Conservation (phyloP, 2,329 filamentous ascomycete species). For the Neofusicoccum cordaticola region DNA sequence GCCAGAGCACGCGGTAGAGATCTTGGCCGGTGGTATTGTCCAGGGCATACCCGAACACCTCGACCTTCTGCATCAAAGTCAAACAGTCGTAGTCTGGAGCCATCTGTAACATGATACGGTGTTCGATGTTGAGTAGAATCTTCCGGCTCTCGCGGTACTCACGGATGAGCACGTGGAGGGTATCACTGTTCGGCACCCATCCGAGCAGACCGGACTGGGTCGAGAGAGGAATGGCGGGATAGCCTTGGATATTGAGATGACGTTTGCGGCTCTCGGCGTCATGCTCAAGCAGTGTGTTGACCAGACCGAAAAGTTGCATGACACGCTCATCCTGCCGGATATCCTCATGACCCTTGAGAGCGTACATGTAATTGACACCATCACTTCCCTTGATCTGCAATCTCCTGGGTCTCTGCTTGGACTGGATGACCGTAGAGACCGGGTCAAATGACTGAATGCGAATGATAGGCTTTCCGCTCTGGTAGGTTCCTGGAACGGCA, state of each 20-base stretch:
- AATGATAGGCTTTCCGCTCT: constrained; percentile 74
- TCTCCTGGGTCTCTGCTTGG: constrained; percentile 92
- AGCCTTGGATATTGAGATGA: constrained; percentile 92
- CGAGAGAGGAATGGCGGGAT: constrained; percentile 93
- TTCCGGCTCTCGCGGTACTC: constrained; percentile 97
- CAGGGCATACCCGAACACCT: constrained; percentile 97
- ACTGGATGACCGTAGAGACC: constrained; percentile 87
- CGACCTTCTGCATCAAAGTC: constrained; percentile 99
- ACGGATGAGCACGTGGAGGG: constrained; percentile 90
- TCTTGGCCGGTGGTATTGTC: constrained; percentile 99
- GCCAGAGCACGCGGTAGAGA: constrained; percentile 94
- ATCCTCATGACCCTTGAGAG: constrained; percentile 98
- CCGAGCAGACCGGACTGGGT: constrained; percentile 93
- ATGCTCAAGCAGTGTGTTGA: constrained; percentile 89
- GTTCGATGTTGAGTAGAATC: constrained; percentile 97
- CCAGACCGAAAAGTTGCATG: constrained; percentile 97
- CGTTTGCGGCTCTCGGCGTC: constrained; percentile 97
- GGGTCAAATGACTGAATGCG: constrained; percentile 87
- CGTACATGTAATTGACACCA: constrained; percentile 80
- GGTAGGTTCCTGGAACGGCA: constrained; percentile 93
- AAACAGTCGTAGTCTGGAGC: constrained; percentile 98
- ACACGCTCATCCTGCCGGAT: constrained; percentile 98
- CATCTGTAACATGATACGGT: constrained; percentile 99
- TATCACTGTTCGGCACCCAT: constrained; percentile 97
- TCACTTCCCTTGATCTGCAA: constrained; percentile 86